Percentiles rank a stretch among this genome's conserved stretches.
Evolutionary conservation across 2,329 filamentous ascomycete genomes (phyloP).

Genomic region (Monilinia fructicola): DNA sequence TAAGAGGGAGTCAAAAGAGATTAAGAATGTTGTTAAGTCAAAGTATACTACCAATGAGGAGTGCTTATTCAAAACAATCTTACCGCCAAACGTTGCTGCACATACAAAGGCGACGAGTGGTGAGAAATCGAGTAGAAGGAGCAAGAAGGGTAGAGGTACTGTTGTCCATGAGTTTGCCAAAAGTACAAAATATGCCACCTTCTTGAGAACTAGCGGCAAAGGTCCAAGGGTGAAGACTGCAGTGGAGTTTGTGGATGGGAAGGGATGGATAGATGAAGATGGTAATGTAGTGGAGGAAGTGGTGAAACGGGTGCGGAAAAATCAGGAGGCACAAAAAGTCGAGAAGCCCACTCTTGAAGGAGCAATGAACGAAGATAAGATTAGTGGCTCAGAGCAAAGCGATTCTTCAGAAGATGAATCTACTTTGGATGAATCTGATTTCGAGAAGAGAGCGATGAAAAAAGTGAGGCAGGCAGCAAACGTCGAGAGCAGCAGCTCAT

Average conservation of each 20-base stretch:
- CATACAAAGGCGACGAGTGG: slow-evolving; percentile 43
- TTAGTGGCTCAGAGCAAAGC: slow-evolving; percentile 26
- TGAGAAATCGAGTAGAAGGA: slow-evolving; percentile 50
- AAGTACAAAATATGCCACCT: slow-evolving; percentile 77
- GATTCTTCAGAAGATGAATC: slow-evolving; percentile 37
- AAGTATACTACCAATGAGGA: slow-evolving; percentile 81
- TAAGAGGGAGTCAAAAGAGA: slow-evolving; percentile 53
- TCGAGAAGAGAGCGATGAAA: slow-evolving; percentile 12
- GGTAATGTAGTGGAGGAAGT: slow-evolving; percentile 70
- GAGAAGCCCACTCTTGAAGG: slow-evolving; percentile 4
- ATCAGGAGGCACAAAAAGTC: slow-evolving; percentile 4
- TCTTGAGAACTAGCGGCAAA: slow-evolving; percentile 61
- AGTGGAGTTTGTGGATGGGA: slow-evolving; percentile 73
- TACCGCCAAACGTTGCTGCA: slow-evolving; percentile 58
- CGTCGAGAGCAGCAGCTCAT: slow-evolving; percentile 12
- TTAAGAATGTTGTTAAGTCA: slow-evolving; percentile 62
- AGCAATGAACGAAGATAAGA: not conserved
- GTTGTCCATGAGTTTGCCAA: slow-evolving; percentile 89
- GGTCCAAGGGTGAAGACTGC: slow-evolving; percentile 48
- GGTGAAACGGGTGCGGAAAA: slow-evolving; percentile 29
- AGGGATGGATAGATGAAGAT: slow-evolving; percentile 82
- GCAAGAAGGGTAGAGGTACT: slow-evolving; percentile 57
- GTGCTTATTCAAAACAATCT: slow-evolving; percentile 77
- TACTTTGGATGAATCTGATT: slow-evolving; percentile 16
- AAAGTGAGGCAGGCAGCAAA: slow-evolving; percentile 10